Conservation (phyloP, 78 protist species). For the Dictyostelium firmibasis region DNA sequence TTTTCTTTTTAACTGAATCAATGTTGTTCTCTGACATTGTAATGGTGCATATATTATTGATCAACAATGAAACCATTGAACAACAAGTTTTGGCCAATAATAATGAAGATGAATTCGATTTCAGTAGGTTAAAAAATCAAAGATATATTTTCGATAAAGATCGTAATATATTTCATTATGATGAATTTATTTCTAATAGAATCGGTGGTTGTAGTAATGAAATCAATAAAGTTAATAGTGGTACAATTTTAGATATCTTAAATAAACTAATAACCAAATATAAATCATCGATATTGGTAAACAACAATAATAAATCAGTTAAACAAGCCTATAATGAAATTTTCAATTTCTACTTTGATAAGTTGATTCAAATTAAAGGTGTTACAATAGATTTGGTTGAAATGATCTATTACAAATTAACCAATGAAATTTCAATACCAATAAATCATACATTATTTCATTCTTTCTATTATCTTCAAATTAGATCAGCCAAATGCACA, state of each 20-base stretch:
- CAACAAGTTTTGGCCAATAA: not conserved
- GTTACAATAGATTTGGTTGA: not conserved
- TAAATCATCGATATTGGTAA: not conserved
- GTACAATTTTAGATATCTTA: not conserved
- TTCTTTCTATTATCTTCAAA: not conserved
- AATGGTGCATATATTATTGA: not conserved
- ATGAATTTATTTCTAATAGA: not conserved
- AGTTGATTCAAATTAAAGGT: not conserved
- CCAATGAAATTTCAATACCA: not conserved
- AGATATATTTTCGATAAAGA: not conserved
- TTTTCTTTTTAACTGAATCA: not conserved
- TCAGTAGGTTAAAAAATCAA: not conserved
- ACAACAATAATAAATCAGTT: not conserved
- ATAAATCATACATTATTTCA: not conserved
- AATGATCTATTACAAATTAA: not conserved
- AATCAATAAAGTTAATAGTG: not conserved
- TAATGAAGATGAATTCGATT: not conserved
- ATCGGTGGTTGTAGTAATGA: not conserved
- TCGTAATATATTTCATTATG: not conserved
- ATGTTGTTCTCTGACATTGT: not conserved
- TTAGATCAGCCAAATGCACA: not conserved
- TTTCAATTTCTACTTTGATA: not conserved
- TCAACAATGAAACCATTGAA: not conserved
- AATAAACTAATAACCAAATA: too few relatives aligned
- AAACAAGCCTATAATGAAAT: not conserved